Evolutionary conservation across 2,329 filamentous ascomycete genomes (phyloP).

Genomic region (Albophoma yamanashiensis): DNA sequence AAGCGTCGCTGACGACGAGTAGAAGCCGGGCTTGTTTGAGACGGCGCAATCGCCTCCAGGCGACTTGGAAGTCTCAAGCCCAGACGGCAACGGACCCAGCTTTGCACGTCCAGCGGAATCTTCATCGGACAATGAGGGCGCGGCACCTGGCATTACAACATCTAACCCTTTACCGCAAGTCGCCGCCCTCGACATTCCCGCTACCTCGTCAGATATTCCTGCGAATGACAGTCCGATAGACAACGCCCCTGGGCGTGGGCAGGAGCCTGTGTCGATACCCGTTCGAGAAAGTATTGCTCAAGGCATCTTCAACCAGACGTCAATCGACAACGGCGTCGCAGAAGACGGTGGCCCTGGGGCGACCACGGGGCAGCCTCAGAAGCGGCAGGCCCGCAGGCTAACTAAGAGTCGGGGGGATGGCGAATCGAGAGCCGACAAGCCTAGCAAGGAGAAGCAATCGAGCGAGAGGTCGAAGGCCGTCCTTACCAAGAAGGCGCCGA

Average conservation of each 20-base stretch:
- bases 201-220: conserved; percentile 13
- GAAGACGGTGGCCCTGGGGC: conserved; percentile 17
- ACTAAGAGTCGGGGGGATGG: conserved; percentile 28
- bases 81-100: background rate
- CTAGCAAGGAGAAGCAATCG: conserved; percentile 2
- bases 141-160: conserved; percentile 4
- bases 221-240: conserved; percentile 16
- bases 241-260: conserved; percentile 3
- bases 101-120: background rate
- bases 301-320: conserved; percentile 10
- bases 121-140: conserved; percentile 2
- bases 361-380: conserved; percentile 14
- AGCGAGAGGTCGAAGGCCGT: conserved; percentile 17
- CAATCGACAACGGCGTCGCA: conserved; percentile 21
- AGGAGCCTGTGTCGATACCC: background rate
- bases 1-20: background rate
- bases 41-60: background rate
- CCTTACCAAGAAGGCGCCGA: conserved; percentile 22
- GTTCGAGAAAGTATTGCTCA: background rate
- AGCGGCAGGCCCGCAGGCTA: conserved; percentile 29
- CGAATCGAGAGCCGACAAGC: conserved; percentile 21
- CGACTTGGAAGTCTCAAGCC: background rate
- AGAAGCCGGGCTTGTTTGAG: background rate
- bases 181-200: conserved; percentile 20
- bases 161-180: conserved; percentile 20